Evolutionary conservation across 805 yeast genomes (phyloP), one percentile per base, ranked within the genome.

Genomic region (Hanseniaspora clermontiae): DNA sequence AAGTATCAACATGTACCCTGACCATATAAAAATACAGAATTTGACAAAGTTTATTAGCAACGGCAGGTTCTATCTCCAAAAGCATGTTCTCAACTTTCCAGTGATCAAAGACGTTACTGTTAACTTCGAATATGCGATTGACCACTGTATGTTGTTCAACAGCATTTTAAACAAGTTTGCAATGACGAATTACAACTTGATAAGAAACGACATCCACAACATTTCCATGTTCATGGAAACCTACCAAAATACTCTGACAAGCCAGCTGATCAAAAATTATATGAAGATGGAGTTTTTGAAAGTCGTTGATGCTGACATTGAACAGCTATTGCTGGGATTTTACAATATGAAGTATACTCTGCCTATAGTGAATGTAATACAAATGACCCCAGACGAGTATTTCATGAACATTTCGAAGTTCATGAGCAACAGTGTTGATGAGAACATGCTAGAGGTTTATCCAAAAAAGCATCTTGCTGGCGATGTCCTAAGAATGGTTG

Each of bases 381-480:
- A 53, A n/a, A 34, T 39, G 40, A 53, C 57, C 19, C 57, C 57
- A 24, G 57, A 53, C 39, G 57, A 53, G 17, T 53, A 45, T 32
- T 38, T 53, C 11, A 19, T 53, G 12, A 39, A 53, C 29, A 14
- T 42, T 5, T 14, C 9, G 12, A 45, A 43, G 20, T 24, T 46
- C 5, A 12, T 46, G 19, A 19, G 8, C 6, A 27, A 24, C 34
- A 10, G 19, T n/a, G 6, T 19, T n/a, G 14, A 45, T 12, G 39
- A 37, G 6, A 37, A n/a, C 24, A 29, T 46, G 11, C 8, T 46
- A 14, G 57, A 53, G 7, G 42, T 53, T 1, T 39, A 29, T 27
- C 57, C 57, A 9, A 45, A 19, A 17, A 31, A 46, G 14, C 19
- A 34, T 46, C 3, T 12, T 5, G 8, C 9, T 34, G 27, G 15